Conservation (phyloP, 31 red algal genomes). For the Odonthalia washingtoniensis region DNA sequence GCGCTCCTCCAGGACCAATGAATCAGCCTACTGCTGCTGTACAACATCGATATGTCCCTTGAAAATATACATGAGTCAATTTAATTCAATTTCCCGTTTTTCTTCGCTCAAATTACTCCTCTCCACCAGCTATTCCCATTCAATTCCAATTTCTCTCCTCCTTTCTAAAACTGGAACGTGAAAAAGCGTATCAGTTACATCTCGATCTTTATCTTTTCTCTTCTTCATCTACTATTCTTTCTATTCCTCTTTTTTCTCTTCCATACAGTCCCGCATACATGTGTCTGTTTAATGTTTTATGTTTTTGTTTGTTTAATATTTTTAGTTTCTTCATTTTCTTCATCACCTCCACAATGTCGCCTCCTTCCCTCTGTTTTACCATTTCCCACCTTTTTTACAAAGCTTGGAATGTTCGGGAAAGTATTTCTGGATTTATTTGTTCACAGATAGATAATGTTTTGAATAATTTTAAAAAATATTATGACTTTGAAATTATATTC, state of each 20-base stretch:
- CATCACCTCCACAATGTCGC: background rate
- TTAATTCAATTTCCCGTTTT: too few species aligned
- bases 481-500: too few species aligned
- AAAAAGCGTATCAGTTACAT: background rate
- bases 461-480: too few species aligned
- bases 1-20: too few species aligned
- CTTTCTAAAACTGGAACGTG: background rate
- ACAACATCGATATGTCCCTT: slow-evolving; percentile 41
- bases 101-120: too few species aligned
- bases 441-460: too few species aligned
- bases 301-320: background rate
- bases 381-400: background rate
- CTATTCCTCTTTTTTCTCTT: background rate
- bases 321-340: background rate
- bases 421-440: too few species aligned
- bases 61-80: slow-evolving; percentile 59
- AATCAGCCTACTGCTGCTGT: too few species aligned
- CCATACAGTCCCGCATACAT: too few species aligned
- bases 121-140: too few species aligned
- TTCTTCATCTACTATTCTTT: background rate
- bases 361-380: background rate
- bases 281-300: slow-evolving; percentile 21
- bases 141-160: too few species aligned
- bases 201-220: background rate
- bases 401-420: too few species aligned